A percentile compares a stretch with the other conserved stretches of the same genome.
Evolutionary conservation across 176 grass and related monocot species (phyloP).

Genomic region (Musa troglodytarum): DNA sequence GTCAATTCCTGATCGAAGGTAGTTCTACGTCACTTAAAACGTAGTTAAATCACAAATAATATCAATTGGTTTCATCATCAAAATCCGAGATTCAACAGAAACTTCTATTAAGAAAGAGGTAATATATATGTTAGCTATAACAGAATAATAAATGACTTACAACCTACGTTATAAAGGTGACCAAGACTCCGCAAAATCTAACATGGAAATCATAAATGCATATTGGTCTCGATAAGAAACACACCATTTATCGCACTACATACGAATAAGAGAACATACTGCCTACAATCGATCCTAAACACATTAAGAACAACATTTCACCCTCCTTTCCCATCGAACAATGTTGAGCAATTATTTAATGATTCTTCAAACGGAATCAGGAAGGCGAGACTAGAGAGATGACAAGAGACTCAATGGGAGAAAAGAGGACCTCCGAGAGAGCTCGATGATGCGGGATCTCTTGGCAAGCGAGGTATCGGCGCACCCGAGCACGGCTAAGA

Average conservation of each 20-base stretch:
- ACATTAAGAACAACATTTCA: background rate
- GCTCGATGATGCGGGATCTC: constrained; percentile 87
- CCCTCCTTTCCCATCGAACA: background rate
- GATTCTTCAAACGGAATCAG: background rate
- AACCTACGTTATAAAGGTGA: background rate
- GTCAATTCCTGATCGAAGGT: too few relatives aligned
- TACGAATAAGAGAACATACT: background rate
- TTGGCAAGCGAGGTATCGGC: constrained; percentile 32
- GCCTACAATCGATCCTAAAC: background rate
- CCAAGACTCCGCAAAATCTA: background rate
- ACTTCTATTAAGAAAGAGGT: background rate
- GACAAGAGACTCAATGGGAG: background rate
- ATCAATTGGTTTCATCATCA: too few relatives aligned
- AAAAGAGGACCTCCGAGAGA: constrained; percentile 60
- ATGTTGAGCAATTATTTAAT: background rate
- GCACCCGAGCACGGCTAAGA: background rate
- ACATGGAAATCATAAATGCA: background rate
- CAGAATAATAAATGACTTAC: background rate
- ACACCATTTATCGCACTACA: background rate
- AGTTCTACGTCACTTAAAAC: too few relatives aligned
- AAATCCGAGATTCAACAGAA: too few relatives aligned
- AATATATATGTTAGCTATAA: background rate
- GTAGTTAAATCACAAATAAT: too few relatives aligned
- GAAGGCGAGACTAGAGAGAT: background rate
- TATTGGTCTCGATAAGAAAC: background rate